Base-by-base conservation (phyloP, 257 asterid genomes). In the Solanum rostratum region DNA sequence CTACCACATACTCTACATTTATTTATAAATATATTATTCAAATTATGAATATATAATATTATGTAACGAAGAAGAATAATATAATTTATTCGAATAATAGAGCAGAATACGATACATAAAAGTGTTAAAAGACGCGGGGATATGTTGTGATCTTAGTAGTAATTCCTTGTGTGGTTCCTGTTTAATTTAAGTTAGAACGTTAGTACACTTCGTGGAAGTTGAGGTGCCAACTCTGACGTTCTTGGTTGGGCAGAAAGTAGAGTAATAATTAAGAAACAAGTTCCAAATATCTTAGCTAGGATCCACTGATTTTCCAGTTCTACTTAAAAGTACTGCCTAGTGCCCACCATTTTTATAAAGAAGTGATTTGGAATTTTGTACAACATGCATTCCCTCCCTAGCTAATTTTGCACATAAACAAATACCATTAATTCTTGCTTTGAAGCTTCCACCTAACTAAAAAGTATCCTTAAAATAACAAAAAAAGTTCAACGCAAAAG, bases 331-430 rank as follows among this genome's bases (percentile, higher is more conserved):
- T 45, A 73, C 52, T 73, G n/a, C 62, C 43, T 16, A 46, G 81
- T 49, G 22, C 60, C 81, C 43, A 46, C 60, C 60, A 46, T 76
- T 14, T 22, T 46, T 76, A 46, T 27, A 76, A 76, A 76, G 45
- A 76, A 76, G 73, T 37, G 65, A 69, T 80, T 79, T 87, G 84
- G 84, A 57, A 52, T 70, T 83, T 30, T 7, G 83, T 65, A 63
- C 33, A 78, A 87, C 83, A 68, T 76, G 85, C 76, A 79, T 81
- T 88, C 84, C 79, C 30, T 76, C 62, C 45, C 27, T 76, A 27
- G 43, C 62, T 76, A 49, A 46, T 76, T 37, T 16, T 46, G 37
- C 30, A 41, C 6, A 70, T 41, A 60, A 22, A 70, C n/a, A 45
- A 45, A 14, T 74, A 2, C 60, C 81, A 73, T 45, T 73, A n/a